Evolutionary conservation across 2,329 filamentous ascomycete species (phyloP), one percentile per base, ranked within the genome.

Genomic region (Leptographium wingfieldii): DNA sequence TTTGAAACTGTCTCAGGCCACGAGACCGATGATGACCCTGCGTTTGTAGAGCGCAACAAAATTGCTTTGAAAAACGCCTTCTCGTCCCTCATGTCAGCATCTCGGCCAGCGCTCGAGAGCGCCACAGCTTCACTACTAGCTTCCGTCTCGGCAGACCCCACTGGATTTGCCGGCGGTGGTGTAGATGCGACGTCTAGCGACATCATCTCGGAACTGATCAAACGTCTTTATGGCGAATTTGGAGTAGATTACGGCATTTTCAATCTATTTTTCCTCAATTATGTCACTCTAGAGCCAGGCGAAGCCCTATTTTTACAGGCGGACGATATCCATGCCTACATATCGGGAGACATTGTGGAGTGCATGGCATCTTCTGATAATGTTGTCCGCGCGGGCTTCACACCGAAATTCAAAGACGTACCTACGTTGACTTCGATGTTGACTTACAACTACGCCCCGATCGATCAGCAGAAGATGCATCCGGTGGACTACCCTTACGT

Each of bases 321-420:
- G 7, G 92, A 99, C 69, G 94, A 97, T 69, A 97, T 97, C 67
- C 94, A 99, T 72, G 94, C 94, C 56, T 99, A 99, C 73, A 75
- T 95, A 52, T 90, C 86, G 3, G 90, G 90, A 62, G 92, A 99
- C 69, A 96, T 99, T 66, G 91, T 99, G 71, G 94, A 99, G 74
- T 99, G 94, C 78, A 99, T 99, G 94, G 94, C 94, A 0, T 87
- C 90, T 10, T 95, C 90, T n/a, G 94, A 99, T 80, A 99, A 99
- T 66, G 94, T 99, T 43, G 92, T 99, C 57, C 90, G 94, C 60
- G 94, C 94, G 0, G 94, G 94, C 52, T 94, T 99, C 73, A 99
- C 94, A 0, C 94, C 94, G 60, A 99, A 99, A 72, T 99, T 96
- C 81, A 96, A 97, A 76, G 94, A 99, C 67, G 90, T 97, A 27